Evolutionary conservation across 2,329 filamentous ascomycete species (phyloP).

Genomic region (Xylariaceae sp.): DNA sequence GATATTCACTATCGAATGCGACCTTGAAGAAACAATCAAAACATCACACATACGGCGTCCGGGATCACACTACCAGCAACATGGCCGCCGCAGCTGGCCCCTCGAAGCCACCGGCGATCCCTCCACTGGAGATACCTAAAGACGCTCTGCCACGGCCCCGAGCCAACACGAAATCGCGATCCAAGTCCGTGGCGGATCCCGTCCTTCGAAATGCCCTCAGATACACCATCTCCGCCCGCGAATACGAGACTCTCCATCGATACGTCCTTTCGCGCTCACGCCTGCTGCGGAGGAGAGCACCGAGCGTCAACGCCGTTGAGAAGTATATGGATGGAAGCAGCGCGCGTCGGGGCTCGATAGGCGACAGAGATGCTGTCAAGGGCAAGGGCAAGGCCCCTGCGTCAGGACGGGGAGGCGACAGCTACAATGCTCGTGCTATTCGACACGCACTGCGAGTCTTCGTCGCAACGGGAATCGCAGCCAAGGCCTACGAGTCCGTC

Average conservation of each 20-base stretch:
- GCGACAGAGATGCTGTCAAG: conserved; percentile 24
- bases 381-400: conserved; percentile 18
- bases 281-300: conserved; percentile 49
- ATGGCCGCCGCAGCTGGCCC: conserved; percentile 20
- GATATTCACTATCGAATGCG: no score
- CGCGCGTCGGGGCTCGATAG: conserved; percentile 12
- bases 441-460: conserved; percentile 70
- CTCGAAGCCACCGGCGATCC: conserved; percentile 13
- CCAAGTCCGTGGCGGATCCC: conserved; percentile 49
- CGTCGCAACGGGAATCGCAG: conserved; percentile 54
- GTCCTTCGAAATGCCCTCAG: conserved; percentile 80
- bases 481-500: conserved; percentile 59
- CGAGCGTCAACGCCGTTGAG: conserved; percentile 52
- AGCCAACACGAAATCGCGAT: conserved; percentile 16
- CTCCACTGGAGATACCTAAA: conserved; percentile 19
- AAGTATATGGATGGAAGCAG: conserved; percentile 45
- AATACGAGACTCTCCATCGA: conserved; percentile 81
- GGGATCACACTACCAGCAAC: not conserved
- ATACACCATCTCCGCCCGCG: conserved; percentile 78
- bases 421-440: conserved; percentile 67
- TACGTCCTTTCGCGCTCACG: conserved; percentile 73
- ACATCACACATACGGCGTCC: not conserved
- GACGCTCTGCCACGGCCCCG: conserved; percentile 15
- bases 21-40: no score
- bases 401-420: conserved; percentile 39